Evolutionary conservation across 805 yeast genomes (phyloP), one percentile per base, ranked within the genome.

Genomic region (Saccharomycopsis sp.): DNA sequence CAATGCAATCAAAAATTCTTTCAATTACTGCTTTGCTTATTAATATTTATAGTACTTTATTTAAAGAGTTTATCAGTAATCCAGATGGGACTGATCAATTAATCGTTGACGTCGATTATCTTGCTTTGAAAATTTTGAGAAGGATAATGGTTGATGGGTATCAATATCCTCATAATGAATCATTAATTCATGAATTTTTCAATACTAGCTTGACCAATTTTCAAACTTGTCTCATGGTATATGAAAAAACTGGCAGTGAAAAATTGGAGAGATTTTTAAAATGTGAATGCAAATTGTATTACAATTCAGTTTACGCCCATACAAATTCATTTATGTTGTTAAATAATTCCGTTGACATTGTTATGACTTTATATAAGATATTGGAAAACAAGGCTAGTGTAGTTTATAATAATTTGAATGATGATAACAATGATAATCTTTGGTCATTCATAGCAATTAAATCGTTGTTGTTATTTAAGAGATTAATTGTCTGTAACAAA

Each of bases 371-470:
- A 50, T 64, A 87, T 41, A 68, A 75, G 2, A 53, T 83, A 17
- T 60, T 89, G 16, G 79, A 81, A 43, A 67, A 71, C 13, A 81
- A 80, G 54, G 90, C 94, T 1, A 62, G 70, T n/a, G 58, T 59
- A 1, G 75, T 85, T n/a, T 81, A 81, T 54, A 69, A 74, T 33
- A 75, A 74, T 53, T 70, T 65, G 22, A 53, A 60, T 2, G 74
- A 69, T 4, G 75, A 73, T 22, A 70, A 63, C 3, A 81, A 77
- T 4, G 72, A 70, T 45, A 75, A 72, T 27, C 74, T 86, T 53
- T 86, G 95, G 94, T 88, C 82, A 54, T 74, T 71, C 34, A 59
- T 86, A 21, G 81, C 83, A 1, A 76, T 87, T 40, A 78, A 80
- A 55, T 72, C 81, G 0, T 68, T 89, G 48, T 56, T 74, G 43